Evolutionary conservation across 108 stramenopile genomes (phyloP).

Genomic region (Discostella stelligeroides): DNA sequence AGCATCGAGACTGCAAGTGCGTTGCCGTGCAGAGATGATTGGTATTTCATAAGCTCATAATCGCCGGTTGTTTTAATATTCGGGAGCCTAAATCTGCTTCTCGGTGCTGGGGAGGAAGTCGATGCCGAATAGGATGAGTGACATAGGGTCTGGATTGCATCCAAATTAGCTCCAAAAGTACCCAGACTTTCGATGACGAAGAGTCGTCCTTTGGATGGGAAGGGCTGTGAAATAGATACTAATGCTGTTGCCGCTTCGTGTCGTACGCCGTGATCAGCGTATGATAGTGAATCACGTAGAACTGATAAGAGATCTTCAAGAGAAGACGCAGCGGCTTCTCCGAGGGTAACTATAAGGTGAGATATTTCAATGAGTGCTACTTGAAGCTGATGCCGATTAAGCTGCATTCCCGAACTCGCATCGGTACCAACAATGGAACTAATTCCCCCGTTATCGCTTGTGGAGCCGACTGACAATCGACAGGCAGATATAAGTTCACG

Average conservation of each 20-base stretch:
- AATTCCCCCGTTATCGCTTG: slow-evolving; percentile 21
- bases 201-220: slow-evolving; percentile 64
- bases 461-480: slow-evolving; percentile 18
- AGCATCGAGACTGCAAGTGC: slow-evolving; percentile 69
- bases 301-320: slow-evolving; percentile 64
- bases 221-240: slow-evolving; percentile 60
- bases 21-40: slow-evolving; percentile 78
- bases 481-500: slow-evolving; percentile 62
- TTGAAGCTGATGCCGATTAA: slow-evolving; percentile 78
- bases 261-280: slow-evolving; percentile 81
- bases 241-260: slow-evolving; percentile 79
- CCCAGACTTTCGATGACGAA: slow-evolving; percentile 52
- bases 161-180: slow-evolving; percentile 43
- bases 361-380: slow-evolving; percentile 82
- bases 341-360: slow-evolving; percentile 67
- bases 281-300: slow-evolving; percentile 60
- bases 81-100: slow-evolving; percentile 30
- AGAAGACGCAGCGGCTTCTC: slow-evolving; percentile 72
- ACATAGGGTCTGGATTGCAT: slow-evolving; percentile 31
- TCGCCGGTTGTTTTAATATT: slow-evolving; percentile 3
- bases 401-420: slow-evolving; percentile 22
- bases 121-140: slow-evolving; percentile 20
- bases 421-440: slow-evolving; percentile 25
- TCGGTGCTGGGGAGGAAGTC: slow-evolving; percentile 15
- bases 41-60: slow-evolving; percentile 44